Base-by-base conservation (phyloP, 2,329 filamentous ascomycete genomes). In the Aulographum hederae region DNA sequence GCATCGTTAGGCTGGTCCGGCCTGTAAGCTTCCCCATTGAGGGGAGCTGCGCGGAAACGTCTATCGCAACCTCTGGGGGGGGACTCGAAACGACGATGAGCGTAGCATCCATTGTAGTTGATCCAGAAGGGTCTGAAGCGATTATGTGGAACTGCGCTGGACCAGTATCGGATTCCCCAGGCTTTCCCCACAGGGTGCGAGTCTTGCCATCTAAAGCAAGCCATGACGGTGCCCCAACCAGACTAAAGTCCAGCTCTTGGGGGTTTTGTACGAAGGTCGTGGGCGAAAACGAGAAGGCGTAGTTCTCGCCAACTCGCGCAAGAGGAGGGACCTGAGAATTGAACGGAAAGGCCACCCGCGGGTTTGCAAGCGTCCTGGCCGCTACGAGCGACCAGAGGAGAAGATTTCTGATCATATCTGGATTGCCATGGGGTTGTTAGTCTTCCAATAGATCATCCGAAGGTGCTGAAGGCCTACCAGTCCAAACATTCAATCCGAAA, bases 321-420 rank as follows among this genome's bases (percentile, higher is more conserved):
- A 85, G 75, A 3, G 77, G 75, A 19, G 82, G 82, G 1, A 91
- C 65, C 51, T 93, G 84, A 2, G 79, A 73, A 52, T 89, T 91
- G 51, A 92, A 63, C 1, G 82, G 82, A 42, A 85, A 86, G 29
- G 60, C 59, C 32, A 56, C 44, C 28, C 50, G 48, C 13, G 55
- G 53, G 16, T 38, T 40, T 34, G 50, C 50, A n/a, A 37, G 33
- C 25, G 34, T 40, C n/a, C n/a, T n/a, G 14, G 36, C 34, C 12
- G 36, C 33, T 26, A 32, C 6, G 25, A 30, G 36, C 31, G 20
- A 47, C 36, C 15, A 45, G 21, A 20, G 41, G 16, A 45, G 13
- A 5, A 36, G 16, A 15, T 18, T 10, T 31, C 8, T 6, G 12
- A 28, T 28, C 26, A 16, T 28, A 15, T 25, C n/a, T 25, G 8